Evolutionary conservation across 2,329 filamentous ascomycete species (phyloP).

Genomic region (Aspergillus thermomutatus): DNA sequence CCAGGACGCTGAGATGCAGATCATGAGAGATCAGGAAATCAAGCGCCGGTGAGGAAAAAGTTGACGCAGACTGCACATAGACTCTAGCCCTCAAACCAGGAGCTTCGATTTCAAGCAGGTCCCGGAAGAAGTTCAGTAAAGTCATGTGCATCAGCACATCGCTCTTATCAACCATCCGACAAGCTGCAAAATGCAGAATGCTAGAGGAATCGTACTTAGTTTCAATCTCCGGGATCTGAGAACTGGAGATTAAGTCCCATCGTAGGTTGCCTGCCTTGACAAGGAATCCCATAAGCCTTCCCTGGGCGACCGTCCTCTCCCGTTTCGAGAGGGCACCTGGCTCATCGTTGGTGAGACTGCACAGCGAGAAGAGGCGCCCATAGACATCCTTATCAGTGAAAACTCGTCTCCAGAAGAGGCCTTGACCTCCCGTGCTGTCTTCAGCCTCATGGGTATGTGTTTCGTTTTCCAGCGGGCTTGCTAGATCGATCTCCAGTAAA

Average conservation of each 20-base stretch:
- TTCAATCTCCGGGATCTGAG: slow-evolving; percentile 54
- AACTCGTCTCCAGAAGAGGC: slow-evolving; percentile 59
- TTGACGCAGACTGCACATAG: slow-evolving; percentile 31
- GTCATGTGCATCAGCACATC: slow-evolving; percentile 61
- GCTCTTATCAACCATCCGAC: slow-evolving; percentile 55
- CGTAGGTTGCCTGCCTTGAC: slow-evolving; percentile 52
- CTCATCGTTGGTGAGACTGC: slow-evolving; percentile 42
- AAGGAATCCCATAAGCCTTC: slow-evolving; percentile 57
- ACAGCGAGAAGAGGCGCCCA: slow-evolving; percentile 53
- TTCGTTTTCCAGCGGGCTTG: slow-evolving; percentile 28
- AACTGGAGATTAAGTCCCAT: slow-evolving; percentile 51
- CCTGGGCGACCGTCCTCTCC: slow-evolving; percentile 59
- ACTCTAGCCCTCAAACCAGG: slow-evolving; percentile 32
- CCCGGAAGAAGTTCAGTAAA: slow-evolving; percentile 55
- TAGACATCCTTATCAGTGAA: slow-evolving; percentile 61
- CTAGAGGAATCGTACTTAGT: slow-evolving; percentile 36
- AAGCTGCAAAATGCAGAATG: slow-evolving; percentile 54
- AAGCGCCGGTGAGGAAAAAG: slow-evolving; percentile 42
- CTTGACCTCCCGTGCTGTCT: slow-evolving; percentile 40
- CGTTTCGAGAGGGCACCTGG: slow-evolving; percentile 44
- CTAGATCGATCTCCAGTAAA: slow-evolving; percentile 51
- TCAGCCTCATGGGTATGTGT: slow-evolving; percentile 17
- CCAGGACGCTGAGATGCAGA: slow-evolving; percentile 49
- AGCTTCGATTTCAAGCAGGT: slow-evolving; percentile 47
- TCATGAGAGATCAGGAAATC: slow-evolving; percentile 52